A percentile compares a stretch with the other conserved stretches of the same genome.
Evolutionary conservation across 306 rosid genomes (phyloP).

Genomic region (Ceratonia siliqua): DNA sequence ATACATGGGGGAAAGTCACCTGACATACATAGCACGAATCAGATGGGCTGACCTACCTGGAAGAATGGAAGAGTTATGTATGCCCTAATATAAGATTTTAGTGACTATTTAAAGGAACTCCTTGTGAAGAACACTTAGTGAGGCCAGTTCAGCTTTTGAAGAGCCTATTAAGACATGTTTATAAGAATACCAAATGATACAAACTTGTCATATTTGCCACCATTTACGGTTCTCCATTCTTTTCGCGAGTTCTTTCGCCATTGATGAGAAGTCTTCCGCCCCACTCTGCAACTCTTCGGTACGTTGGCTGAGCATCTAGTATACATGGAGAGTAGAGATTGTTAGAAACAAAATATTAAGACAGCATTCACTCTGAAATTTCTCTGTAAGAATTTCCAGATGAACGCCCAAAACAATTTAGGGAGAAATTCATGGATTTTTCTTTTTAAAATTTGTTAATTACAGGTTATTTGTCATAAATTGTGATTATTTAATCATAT

Average conservation of each 20-base stretch:
- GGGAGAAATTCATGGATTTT: not conserved
- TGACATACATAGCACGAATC: not conserved
- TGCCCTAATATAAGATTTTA: not conserved
- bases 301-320: conserved; percentile 59
- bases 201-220: conserved; percentile 71
- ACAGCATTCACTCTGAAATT: not conserved
- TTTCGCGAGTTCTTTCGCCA: conserved; percentile 77
- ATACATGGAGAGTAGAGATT: conserved; percentile 21
- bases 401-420: not conserved
- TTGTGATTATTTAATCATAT: not conserved
- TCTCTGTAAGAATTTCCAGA: not conserved
- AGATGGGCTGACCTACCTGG: not conserved
- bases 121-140: conserved; percentile 18
- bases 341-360: conserved; percentile 24
- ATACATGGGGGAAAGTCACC: not conserved
- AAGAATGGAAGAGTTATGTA: not conserved
- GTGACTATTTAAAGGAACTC: not conserved
- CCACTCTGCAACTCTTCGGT: conserved; percentile 74
- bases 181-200: conserved; percentile 24
- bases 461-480: too few relatives aligned
- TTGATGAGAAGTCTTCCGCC: conserved; percentile 77
- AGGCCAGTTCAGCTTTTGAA: conserved; percentile 17
- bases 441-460: not conserved
- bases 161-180: not conserved
- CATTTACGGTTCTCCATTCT: conserved; percentile 89